Conservation (phyloP, 176 grass and related monocot species). For the Elymus sibiricus region DNA sequence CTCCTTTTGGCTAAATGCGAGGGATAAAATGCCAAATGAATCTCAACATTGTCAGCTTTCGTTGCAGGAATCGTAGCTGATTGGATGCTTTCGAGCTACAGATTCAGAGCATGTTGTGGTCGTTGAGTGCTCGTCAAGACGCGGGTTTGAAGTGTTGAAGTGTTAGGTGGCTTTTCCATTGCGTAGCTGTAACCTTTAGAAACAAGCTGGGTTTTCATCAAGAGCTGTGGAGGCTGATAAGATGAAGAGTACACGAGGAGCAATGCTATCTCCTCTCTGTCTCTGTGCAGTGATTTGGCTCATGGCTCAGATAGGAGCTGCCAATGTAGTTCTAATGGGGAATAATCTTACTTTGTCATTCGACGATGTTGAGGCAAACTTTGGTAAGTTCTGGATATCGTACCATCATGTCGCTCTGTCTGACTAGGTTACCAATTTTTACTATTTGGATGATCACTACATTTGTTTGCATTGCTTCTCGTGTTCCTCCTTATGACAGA, state of each 20-base stretch:
- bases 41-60: background rate
- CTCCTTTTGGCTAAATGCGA: background rate
- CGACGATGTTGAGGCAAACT: conserved; percentile 65
- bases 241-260: conserved; percentile 32
- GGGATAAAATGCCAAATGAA: background rate
- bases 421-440: background rate
- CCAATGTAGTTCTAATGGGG: conserved; percentile 82
- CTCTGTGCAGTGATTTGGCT: conserved; percentile 38
- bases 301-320: conserved; percentile 50
- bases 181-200: background rate
- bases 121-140: background rate
- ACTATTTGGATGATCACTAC: background rate
- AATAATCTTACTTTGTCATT: conserved; percentile 63
- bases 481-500: background rate
- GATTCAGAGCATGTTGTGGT: conserved; percentile 1
- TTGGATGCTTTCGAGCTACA: conserved; percentile 38
- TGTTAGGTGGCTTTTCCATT: background rate
- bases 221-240: background rate
- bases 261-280: background rate
- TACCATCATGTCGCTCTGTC: background rate
- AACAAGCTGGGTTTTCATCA: conserved; percentile 1
- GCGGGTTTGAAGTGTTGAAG: conserved; percentile 23
- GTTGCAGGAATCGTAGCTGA: conserved; percentile 12
- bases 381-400: conserved; percentile 48
- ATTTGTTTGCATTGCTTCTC: background rate